Base-by-base conservation (phyloP, 2,329 filamentous ascomycete genomes). In the Penicillium crustosum region DNA sequence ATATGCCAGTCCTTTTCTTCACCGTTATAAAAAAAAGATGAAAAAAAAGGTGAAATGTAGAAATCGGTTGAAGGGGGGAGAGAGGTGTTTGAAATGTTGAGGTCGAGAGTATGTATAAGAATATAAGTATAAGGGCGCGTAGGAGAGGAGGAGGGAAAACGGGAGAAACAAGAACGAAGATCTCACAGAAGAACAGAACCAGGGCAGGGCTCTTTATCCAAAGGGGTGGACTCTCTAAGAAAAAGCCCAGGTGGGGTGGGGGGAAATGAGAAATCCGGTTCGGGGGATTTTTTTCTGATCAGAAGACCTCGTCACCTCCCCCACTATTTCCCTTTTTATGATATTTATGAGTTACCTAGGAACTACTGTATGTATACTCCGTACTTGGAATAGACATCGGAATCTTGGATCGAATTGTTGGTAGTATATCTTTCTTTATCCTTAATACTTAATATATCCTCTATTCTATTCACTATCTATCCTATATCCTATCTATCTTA, bases 201-300 rank as follows among this genome's bases (percentile, higher is more conserved):
- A 55, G 55, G 38, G 47, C 49, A 54, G 51, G 54, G 49, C 58
- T 65, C 65, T 67, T 69, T 68, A 68, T 68, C 63, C 62, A 63
- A 59, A 49, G 36, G 54, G 62, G 67, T 66, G 64, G 64, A 63
- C 61, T 15, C 61, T 15, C 17, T 12, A 9, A 3, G 13, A 9
- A 35, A 44, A 58, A 38, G 35, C 41, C n/a, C 45, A 47, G 54
- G 53, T 49, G 55, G 58, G 58, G 55, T 57, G 58, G 55, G 57
- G 36, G 12, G 7, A 10, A n/a, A 15, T 21, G 33, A 59, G 59
- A 65, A 66, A 67, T 67, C 65, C 65, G 65, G 65, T 66, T 66
- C 65, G 59, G 57, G 53, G 56, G 60, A 65, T 70, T 70, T 71
- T 69, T 69, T 70, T 62, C 52, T 70, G 68, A 70, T 70, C 68